phyloP scores from a whole-genome alignment of 768 basidiomycete genomes.

The Xerocomellus intermedius region DNA sequence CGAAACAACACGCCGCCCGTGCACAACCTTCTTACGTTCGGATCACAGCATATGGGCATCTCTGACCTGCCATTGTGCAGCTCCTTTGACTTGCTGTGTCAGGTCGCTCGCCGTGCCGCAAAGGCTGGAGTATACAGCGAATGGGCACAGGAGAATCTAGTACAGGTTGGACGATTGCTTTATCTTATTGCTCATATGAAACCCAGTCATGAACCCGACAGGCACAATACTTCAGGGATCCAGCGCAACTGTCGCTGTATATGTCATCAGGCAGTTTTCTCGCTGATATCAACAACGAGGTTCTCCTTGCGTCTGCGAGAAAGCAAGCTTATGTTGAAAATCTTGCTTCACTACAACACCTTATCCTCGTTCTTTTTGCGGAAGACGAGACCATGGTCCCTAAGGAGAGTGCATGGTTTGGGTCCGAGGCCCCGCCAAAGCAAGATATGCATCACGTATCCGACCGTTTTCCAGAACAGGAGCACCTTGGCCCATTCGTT shows the following conservation, averaged over 20 bases:
- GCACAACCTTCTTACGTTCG: constrained; percentile 83
- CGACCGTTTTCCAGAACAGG: constrained; percentile 11
- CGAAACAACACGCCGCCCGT: constrained; percentile 70
- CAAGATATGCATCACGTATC: constrained; percentile 25
- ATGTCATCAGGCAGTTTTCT: constrained; percentile 64
- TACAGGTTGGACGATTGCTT: constrained; percentile 50
- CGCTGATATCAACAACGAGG: constrained; percentile 77
- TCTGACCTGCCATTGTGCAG: constrained; percentile 70
- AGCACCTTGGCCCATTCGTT: neutral
- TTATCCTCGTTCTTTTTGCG: constrained; percentile 73
- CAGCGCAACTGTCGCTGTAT: constrained; percentile 55
- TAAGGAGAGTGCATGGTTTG: constrained; percentile 87
- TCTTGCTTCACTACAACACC: constrained; percentile 57
- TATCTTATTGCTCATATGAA: neutral
- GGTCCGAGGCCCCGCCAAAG: constrained; percentile 52
- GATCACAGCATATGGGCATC: constrained; percentile 85
- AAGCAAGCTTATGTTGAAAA: constrained; percentile 63
- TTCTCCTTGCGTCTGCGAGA: constrained; percentile 38
- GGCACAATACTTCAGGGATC: constrained; percentile 89
- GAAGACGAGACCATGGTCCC: constrained; percentile 78
- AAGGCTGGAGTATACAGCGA: constrained; percentile 64
- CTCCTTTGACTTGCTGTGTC: constrained; percentile 66
- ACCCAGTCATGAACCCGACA: constrained; percentile 25
- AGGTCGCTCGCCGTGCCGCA: constrained; percentile 59
- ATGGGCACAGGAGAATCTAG: constrained; percentile 75